phyloP scores from a whole-genome alignment of 2,329 filamentous ascomycete genomes.

The Penicillium sp. region DNA sequence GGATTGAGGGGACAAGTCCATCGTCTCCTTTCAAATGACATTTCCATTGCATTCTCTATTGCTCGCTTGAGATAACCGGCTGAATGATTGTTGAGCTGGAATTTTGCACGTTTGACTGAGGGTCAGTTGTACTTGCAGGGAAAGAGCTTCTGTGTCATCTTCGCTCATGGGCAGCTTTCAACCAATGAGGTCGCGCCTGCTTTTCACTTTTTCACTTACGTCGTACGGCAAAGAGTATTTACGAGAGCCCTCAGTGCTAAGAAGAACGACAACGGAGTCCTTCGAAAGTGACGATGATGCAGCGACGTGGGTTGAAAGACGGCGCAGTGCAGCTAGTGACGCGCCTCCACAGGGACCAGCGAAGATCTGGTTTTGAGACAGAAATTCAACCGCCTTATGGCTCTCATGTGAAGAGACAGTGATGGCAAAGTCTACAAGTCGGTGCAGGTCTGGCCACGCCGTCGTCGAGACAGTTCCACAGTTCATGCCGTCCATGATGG shows the following conservation, averaged over 20 bases:
- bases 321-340: constrained; percentile 49
- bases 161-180: no score
- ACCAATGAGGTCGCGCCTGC: no score
- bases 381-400: constrained; percentile 52
- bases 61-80: no score
- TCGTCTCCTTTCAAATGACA: no score
- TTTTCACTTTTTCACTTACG: constrained; percentile 34
- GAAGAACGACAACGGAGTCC: constrained; percentile 57
- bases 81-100: no score
- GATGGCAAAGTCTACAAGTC: constrained; percentile 55
- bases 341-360: constrained; percentile 61
- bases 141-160: no score
- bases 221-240: constrained; percentile 45
- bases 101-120: no score
- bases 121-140: no score
- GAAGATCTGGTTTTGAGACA: constrained; percentile 44
- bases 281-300: constrained; percentile 32
- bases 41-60: no score
- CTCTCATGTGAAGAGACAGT: constrained; percentile 58
- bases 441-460: constrained; percentile 57
- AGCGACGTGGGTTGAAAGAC: constrained; percentile 32
- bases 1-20: constrained; percentile 5
- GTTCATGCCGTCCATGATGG: constrained; percentile 69
- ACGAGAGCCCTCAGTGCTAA: constrained; percentile 60
- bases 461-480: constrained; percentile 63